phyloP scores from a whole-genome alignment of 2,329 filamentous ascomycete species.

The Phyllosticta citriasiana region DNA sequence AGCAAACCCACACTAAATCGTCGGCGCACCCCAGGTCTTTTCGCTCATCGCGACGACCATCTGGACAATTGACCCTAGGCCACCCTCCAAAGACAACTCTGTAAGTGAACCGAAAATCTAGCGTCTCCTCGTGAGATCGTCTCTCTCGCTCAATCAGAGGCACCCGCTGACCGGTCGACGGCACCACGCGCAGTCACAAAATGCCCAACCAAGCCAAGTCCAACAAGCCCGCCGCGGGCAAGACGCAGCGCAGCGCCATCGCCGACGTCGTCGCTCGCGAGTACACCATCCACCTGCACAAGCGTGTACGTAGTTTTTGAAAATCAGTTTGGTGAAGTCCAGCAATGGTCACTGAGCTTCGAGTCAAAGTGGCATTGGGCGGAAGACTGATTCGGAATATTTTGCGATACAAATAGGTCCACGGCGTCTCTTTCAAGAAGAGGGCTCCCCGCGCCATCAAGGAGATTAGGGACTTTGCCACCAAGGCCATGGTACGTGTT shows the following conservation, averaged over 20 bases:
- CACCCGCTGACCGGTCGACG: not conserved
- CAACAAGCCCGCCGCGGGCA: conserved; percentile 55
- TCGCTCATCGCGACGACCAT: conserved; percentile 6
- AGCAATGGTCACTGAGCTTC: conserved; percentile 38
- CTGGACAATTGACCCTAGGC: conserved; percentile 3
- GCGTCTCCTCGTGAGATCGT: not conserved
- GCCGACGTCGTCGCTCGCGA: conserved; percentile 98
- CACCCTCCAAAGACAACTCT: conserved; percentile 4
- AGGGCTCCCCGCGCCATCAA: conserved; percentile 96
- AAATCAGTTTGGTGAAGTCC: conserved; percentile 63
- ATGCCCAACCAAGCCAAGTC: conserved; percentile 34
- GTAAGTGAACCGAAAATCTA: not conserved
- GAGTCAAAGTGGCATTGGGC: conserved; percentile 40
- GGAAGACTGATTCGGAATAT: conserved; percentile 54
- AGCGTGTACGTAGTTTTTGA: conserved; percentile 73
- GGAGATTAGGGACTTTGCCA: conserved; percentile 95
- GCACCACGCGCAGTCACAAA: conserved; percentile 15
- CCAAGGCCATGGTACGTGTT: conserved; percentile 82
- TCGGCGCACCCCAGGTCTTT: not conserved
- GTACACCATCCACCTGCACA: conserved; percentile 99
- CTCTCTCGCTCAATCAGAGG: not conserved
- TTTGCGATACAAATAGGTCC: conserved; percentile 53
- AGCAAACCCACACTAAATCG: conserved; percentile 8
- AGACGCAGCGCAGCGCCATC: conserved; percentile 79
- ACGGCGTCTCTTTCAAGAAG: conserved; percentile 99